These are phyloP conservation scores for Ceratocystis eucalypticola DNA, from an alignment of 2,329 filamentous ascomycete genomes.

Conservation along the genomic window DNA sequence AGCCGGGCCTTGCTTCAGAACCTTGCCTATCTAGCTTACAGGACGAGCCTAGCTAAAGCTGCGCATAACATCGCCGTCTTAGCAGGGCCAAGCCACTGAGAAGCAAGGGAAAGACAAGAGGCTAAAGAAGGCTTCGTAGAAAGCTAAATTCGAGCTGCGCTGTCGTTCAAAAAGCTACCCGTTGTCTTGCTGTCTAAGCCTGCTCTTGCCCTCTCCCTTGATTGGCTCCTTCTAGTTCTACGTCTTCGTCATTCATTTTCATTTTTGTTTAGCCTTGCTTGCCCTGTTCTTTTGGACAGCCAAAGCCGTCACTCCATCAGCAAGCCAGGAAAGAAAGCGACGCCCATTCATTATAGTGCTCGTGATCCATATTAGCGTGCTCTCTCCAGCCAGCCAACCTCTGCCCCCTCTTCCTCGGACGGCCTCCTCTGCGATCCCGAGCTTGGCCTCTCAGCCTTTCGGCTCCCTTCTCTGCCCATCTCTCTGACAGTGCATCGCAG, in stretches of 20 bases:
- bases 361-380: not conserved
- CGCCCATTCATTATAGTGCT: no score
- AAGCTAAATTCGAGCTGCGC: not conserved
- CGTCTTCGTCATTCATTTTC: no score
- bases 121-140: not conserved
- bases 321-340: no score
- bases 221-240: not conserved
- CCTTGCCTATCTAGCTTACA: constrained; percentile 2
- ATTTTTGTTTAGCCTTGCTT: no score
- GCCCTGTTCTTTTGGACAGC: no score
- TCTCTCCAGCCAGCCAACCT: not conserved
- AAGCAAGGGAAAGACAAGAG: not conserved
- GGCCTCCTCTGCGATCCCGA: not conserved
- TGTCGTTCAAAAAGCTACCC: not conserved
- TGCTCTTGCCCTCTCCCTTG: not conserved
- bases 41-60: not conserved
- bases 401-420: not conserved
- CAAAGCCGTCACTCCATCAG: no score
- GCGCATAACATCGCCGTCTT: not conserved
- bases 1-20: not conserved
- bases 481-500: not conserved
- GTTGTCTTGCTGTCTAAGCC: not conserved
- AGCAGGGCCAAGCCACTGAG: not conserved
- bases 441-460: not conserved
- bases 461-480: not conserved